These are phyloP conservation scores for Bryum argenteum DNA, from an alignment of 225 moss, liverwort and hornwort genomes.

Conservation along the genomic window DNA sequence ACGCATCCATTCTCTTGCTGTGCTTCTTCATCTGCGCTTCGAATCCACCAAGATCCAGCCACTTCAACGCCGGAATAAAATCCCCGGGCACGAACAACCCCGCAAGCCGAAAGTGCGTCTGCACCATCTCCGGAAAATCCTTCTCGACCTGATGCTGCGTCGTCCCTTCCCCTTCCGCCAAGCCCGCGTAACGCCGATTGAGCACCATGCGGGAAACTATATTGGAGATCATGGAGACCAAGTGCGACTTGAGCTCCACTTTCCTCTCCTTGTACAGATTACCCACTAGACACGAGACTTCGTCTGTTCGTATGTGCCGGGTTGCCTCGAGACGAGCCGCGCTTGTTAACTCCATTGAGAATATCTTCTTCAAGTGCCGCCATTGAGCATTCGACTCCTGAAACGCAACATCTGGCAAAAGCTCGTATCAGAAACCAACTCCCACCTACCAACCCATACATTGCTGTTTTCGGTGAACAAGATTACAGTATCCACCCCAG, in stretches of 20 bases:
- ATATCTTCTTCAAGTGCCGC: slow-evolving; percentile 48
- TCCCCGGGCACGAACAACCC: slow-evolving; percentile 44
- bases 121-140: slow-evolving; percentile 38
- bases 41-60: slow-evolving; percentile 35
- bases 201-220: slow-evolving; percentile 42
- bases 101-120: slow-evolving; percentile 27
- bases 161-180: neutral
- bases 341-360: slow-evolving; percentile 31
- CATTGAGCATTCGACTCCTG: slow-evolving; percentile 28
- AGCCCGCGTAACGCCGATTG: slow-evolving; percentile 18
- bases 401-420: slow-evolving; percentile 38
- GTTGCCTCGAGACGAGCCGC: slow-evolving; percentile 23
- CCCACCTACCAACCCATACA: too few species aligned
- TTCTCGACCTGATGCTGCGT: slow-evolving; percentile 4
- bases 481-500: too few species aligned
- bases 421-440: neutral
- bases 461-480: too few species aligned
- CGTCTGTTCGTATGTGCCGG: slow-evolving; percentile 34
- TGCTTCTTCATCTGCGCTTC: slow-evolving; percentile 36
- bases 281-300: slow-evolving; percentile 25
- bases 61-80: slow-evolving; percentile 33
- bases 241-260: slow-evolving; percentile 32
- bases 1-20: slow-evolving; percentile 37
- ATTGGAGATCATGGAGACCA: slow-evolving; percentile 29
- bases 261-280: neutral